Base-by-base conservation (phyloP, 2,329 filamentous ascomycete species). In the Phialophora verrucosa region DNA sequence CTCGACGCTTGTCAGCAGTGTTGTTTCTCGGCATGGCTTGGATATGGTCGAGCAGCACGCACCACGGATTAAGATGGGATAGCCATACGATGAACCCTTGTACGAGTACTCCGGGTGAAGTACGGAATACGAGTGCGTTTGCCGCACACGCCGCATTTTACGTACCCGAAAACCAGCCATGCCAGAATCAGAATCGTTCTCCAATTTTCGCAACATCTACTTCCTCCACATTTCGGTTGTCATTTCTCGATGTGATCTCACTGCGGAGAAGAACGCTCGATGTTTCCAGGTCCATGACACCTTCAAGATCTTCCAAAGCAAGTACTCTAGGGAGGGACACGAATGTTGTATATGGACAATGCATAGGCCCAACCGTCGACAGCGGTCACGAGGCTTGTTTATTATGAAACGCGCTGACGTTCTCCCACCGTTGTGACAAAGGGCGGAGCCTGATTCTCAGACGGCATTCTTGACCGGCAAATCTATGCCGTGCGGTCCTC, bases 231-330 rank as follows among this genome's bases (percentile, higher is more conserved):
- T 25, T 59, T 31, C 47, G 42, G 44, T 44, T 32, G 29, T 29
- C 6, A 17, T 59, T 29, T n/a, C 29, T 59, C 44, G 29, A 35
- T 59, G n/a, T 14, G 29, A 50, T 12, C 25, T 59, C 42, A 27
- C n/a, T 42, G 60, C 60, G 60, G 60, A 63, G 60, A 63, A 63
- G 60, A 63, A 63, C 60, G 60, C 60, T 29, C 8, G 6, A 7
- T 1, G 38, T 10, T 23, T 42, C 50, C 20, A 42, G 49, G 17
- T 29, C 14, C 2, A 35, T 25, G 44, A 50, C 38, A n/a, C 17
- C 44, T 49, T n/a, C 8, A 17, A 27, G 10, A 23, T 11, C 25
- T 51, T 8, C 1, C 38, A 44, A 17, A n/a, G 38, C 17, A 17
- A 42, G 38, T 14, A 14, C 0, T 4, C n/a, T 17, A n/a, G n/a